Evolutionary conservation across 805 yeast species (phyloP), one percentile per base, ranked within the genome.

Genomic region (Ogataea ramenticola): DNA sequence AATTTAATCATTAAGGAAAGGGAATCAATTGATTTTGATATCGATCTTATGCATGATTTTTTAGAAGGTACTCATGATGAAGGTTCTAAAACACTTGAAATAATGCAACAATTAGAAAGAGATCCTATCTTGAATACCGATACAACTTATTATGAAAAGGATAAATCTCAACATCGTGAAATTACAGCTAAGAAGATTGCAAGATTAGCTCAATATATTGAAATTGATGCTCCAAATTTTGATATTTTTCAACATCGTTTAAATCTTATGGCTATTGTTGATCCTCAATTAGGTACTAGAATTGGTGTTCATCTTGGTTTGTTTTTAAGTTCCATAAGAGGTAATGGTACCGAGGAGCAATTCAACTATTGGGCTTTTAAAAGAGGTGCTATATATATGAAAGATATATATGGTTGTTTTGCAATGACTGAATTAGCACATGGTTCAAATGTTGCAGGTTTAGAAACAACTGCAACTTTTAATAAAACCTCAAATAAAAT

Each of bases 401-500:
- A 73, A 56, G 84, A 77, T 47, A 70, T 83, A 40, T 84, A 80
- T 56, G 96, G 96, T 24, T 89, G 96, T 64, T 88, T 88, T 66
- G 88, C 84, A 39, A 88, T 88, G 96, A 89, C 96, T 15, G 96
- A 88, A 66, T 62, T 88, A 54, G 95, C 87, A 8, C 96, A 88
- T 61, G 96, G 96, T 24, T 86, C 96, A 12, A 90, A 90, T 62
- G 96, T 90, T 38, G 96, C 96, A 4, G 95, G 86, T 21, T 71
- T 87, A 48, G 96, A 90, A 64, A 90, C 97, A n/a, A 84, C 89
- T 15, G 96, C 97, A 15, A 82, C 84, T 19, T 90, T 74, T 61
- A 82, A 87, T 61, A 66, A 69, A 17, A 66, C 65, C 16, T 74
- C 72, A 26, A 86, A 87, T 54, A 79, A 80, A 49, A 86, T 90